Evolutionary conservation across 1,139 yeast genomes (phyloP).

Genomic region (Meyerozyma smithsonii): DNA sequence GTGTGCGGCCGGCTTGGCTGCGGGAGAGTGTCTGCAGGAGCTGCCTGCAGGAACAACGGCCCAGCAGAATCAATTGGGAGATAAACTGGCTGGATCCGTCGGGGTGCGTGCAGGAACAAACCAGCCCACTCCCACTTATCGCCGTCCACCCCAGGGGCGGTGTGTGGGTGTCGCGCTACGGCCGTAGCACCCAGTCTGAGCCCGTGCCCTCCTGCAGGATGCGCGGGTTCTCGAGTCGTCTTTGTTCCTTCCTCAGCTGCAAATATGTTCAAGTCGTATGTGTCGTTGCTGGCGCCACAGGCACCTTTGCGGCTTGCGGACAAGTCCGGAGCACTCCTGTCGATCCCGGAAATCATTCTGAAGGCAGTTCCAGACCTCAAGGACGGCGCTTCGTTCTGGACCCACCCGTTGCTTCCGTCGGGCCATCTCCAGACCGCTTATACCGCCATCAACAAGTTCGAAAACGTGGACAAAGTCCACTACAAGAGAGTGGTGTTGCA

Average conservation of each 20-base stretch:
- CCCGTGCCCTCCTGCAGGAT: neutral
- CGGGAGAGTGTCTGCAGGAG: neutral
- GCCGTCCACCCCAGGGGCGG: too few species aligned
- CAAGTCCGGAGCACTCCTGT: conserved; percentile 12
- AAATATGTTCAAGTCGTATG: conserved; percentile 18
- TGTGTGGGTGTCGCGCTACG: too few species aligned
- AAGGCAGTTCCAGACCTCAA: conserved; percentile 27
- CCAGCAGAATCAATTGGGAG: neutral
- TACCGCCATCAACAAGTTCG: conserved; percentile 38
- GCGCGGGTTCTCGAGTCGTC: too few species aligned
- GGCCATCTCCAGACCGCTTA: conserved; percentile 48
- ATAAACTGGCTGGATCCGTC: neutral
- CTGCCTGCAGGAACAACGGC: neutral
- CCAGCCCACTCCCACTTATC: neutral
- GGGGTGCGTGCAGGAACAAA: neutral
- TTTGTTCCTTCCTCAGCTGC: too few species aligned
- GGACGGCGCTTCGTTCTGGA: conserved; percentile 28
- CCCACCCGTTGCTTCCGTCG: conserved; percentile 35
- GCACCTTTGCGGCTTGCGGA: conserved; percentile 22
- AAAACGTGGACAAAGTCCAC: conserved; percentile 28
- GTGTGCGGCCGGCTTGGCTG: neutral
- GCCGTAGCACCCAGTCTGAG: too few species aligned
- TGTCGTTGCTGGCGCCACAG: conserved; percentile 23
- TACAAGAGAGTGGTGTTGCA: conserved; percentile 35
- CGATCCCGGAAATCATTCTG: conserved; percentile 25